Conservation (phyloP, 352 stramenopile genomes). For the Globisporangium uncinulatum region DNA sequence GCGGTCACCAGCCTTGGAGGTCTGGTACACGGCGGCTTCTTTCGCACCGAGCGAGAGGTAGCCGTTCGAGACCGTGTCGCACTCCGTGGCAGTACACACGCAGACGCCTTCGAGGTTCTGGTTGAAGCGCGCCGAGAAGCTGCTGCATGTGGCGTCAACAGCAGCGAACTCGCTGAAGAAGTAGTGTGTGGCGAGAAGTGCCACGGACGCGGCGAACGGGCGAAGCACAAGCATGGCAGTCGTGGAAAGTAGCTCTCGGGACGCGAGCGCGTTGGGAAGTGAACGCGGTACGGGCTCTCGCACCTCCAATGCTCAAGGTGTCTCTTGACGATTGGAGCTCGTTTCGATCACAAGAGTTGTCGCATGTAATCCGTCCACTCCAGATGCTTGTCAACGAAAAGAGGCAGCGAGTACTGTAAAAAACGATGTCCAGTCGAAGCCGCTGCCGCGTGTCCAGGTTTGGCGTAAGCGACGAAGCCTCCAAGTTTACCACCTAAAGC, state of each 20-base stretch:
- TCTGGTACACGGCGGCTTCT: slow-evolving; percentile 45
- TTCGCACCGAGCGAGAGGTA: slow-evolving; percentile 28
- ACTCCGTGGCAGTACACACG: slow-evolving; percentile 41
- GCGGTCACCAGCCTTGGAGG: slow-evolving; percentile 40
- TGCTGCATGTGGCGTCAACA: slow-evolving; percentile 12
- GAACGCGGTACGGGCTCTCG: neutral
- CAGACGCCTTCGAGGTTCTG: slow-evolving; percentile 42
- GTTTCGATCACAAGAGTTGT: neutral
- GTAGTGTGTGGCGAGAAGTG: slow-evolving; percentile 11
- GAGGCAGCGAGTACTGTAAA: no score
- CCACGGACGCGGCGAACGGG: slow-evolving; percentile 6
- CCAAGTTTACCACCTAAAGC: no score
- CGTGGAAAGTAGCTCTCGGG: neutral
- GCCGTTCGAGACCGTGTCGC: slow-evolving; percentile 47
- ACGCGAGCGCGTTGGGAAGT: slow-evolving; percentile 8
- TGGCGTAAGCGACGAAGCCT: no score
- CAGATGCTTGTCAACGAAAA: no score
- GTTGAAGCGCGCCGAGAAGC: slow-evolving; percentile 38
- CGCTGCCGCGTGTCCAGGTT: no score
- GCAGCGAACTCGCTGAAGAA: slow-evolving; percentile 6
- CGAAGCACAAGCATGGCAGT: slow-evolving; percentile 12
- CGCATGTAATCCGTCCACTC: slow-evolving; percentile 1
- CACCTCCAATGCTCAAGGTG: no score
- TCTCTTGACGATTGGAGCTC: no score
- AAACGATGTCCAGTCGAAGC: no score